Percentiles rank a stretch among this genome's conserved stretches.
phyloP scores from a whole-genome alignment of 2,329 filamentous ascomycete genomes.

The Aspergillus tamarii region DNA sequence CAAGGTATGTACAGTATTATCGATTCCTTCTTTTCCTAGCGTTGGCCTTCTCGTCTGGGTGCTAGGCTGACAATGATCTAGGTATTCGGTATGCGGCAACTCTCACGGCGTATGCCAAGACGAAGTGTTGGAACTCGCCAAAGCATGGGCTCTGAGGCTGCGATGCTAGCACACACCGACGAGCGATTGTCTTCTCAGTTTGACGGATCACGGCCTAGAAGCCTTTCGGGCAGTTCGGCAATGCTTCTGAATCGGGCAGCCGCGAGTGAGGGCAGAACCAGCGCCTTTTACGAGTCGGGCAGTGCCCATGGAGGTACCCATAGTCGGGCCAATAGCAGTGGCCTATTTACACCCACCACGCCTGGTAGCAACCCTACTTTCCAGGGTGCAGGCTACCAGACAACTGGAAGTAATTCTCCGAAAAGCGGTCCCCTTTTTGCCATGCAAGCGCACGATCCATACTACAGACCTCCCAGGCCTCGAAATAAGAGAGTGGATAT shows the following conservation, averaged over 20 bases:
- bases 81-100: conserved; percentile 87
- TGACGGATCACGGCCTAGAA: conserved; percentile 58
- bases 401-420: conserved; percentile 47
- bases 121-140: conserved; percentile 69
- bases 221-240: conserved; percentile 65
- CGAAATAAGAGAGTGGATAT: conserved; percentile 66
- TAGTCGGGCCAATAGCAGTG: conserved; percentile 62
- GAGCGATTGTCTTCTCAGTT: conserved; percentile 63
- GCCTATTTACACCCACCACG: conserved; percentile 70
- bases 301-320: conserved; percentile 52
- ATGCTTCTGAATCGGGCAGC: conserved; percentile 59
- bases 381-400: conserved; percentile 62
- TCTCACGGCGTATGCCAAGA: conserved; percentile 72
- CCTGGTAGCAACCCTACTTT: conserved; percentile 63
- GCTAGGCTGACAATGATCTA: conserved; percentile 18
- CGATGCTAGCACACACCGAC: conserved; percentile 74
- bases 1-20: conserved; percentile 56
- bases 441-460: conserved; percentile 69
- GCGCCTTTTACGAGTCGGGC: conserved; percentile 58
- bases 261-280: conserved; percentile 50
- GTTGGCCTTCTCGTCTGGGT: neutral
- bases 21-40: conserved; percentile 5
- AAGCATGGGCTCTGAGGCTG: conserved; percentile 80
- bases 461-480: conserved; percentile 82
- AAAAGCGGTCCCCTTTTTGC: conserved; percentile 48